A percentile compares a stretch with the other conserved stretches of the same genome.
Evolutionary conservation across 2,329 filamentous ascomycete genomes (phyloP).

Genomic region (Geosmithia flava): DNA sequence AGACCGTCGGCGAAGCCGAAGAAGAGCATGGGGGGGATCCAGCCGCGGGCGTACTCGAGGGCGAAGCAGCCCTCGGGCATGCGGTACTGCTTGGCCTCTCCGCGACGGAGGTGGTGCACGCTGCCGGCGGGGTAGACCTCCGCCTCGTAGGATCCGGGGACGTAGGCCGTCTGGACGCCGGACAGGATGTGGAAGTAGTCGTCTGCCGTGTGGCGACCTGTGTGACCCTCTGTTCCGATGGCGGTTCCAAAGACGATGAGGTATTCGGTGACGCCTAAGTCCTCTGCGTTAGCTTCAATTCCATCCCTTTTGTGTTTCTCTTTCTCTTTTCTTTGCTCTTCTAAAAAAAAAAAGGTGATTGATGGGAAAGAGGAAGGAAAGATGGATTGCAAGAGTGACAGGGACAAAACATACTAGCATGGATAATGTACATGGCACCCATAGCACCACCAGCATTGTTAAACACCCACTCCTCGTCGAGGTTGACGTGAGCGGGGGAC

Average conservation of each 20-base stretch:
- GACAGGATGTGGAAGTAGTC: conserved; percentile 89
- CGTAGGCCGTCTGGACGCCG: conserved; percentile 67
- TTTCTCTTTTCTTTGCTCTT: neutral
- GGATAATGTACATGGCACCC: conserved; percentile 84
- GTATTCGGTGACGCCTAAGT: conserved; percentile 60
- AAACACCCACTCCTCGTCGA: conserved; percentile 74
- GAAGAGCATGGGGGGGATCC: conserved; percentile 87
- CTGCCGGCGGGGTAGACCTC: conserved; percentile 59
- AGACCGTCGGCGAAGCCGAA: conserved; percentile 80
- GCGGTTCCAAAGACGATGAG: conserved; percentile 79
- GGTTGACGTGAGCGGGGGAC: conserved; percentile 45
- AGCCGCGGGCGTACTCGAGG: conserved; percentile 73
- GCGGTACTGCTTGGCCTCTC: conserved; percentile 69
- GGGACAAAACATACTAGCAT: conserved; percentile 62
- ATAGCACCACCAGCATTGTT: conserved; percentile 88
- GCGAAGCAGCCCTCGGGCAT: conserved; percentile 70
- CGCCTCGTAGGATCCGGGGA: conserved; percentile 51
- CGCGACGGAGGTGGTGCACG: conserved; percentile 61
- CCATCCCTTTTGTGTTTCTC: too few species aligned
- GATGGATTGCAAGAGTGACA: too few species aligned
- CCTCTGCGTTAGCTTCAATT: neutral
- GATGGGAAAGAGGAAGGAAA: too few species aligned
- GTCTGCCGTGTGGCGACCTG: conserved; percentile 78
- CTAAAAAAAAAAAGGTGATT: too few species aligned
- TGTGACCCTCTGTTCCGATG: conserved; percentile 78